Percentiles rank a stretch among this genome's conserved stretches.
Conservation (phyloP, 345 rosid genomes). For the Trapa incisa region DNA sequence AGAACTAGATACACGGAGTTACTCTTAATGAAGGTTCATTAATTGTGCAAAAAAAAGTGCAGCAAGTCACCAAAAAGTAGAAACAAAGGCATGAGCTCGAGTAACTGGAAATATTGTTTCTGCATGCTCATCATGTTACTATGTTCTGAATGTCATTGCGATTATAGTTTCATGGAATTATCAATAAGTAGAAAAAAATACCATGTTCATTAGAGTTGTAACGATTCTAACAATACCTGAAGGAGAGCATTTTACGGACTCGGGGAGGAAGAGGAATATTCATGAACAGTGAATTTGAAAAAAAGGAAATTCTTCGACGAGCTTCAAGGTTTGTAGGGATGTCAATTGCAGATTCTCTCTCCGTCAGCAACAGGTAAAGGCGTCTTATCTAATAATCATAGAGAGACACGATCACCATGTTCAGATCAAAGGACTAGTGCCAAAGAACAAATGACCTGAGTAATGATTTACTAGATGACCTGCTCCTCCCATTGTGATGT, state of each 20-base stretch:
- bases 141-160: not conserved
- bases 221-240: slow-evolving; percentile 35
- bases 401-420: not conserved
- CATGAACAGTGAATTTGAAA: slow-evolving; percentile 88
- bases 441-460: not conserved
- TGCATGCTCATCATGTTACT: not conserved
- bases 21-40: too few relatives aligned
- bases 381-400: slow-evolving; percentile 57
- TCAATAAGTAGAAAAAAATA: not conserved
- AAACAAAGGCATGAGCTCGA: not conserved
- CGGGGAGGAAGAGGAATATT: slow-evolving; percentile 94
- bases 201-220: not conserved
- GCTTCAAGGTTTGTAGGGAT: slow-evolving; percentile 97
- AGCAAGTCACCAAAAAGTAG: not conserved
- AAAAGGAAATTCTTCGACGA: slow-evolving; percentile 84
- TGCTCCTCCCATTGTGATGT: slow-evolving; percentile 94
- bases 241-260: slow-evolving; percentile 90
- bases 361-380: slow-evolving; percentile 83
- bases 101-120: not conserved
- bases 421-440: not conserved
- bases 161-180: not conserved
- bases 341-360: slow-evolving; percentile 79
- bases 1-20: too few relatives aligned
- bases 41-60: not conserved
- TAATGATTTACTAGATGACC: slow-evolving; percentile 20